Base-by-base conservation (phyloP, 352 stramenopile species). In the Phytopythium vexans region DNA sequence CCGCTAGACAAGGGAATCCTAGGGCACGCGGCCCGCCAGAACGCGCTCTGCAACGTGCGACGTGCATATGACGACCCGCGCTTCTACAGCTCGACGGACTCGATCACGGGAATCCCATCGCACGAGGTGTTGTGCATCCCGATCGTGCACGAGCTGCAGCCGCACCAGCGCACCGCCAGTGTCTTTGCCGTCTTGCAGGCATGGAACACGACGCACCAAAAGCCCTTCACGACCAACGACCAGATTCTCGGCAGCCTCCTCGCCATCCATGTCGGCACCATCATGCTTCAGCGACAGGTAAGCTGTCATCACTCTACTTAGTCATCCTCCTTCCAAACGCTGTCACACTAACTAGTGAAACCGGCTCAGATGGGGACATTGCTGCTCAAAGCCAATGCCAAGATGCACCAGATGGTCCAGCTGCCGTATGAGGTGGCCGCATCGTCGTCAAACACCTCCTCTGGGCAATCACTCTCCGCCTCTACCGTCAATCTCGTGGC, bases 11-110 rank as follows among this genome's bases (percentile, higher is more conserved):
- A 89, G 42, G 78, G 78, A 38, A 85, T 92, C 44, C 39, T 80
- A 5, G 78, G 78, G 9, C 79, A 81, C 38, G 62, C 78, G 0
- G 75, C 69, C 8, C 60, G 71, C 0, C 70, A 82, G 35, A 88
- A 87, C 49, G 37, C 49, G 36, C 51, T 89, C 8, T 86, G 77
- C 51, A 89, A 89, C 38, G 69, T 89, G 7, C 63, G 56, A 14
- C 75, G 71, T 7, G 78, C 82, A 9, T 89, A 88, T 50, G 82
- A 92, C 21, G 82, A 92, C 32, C 66, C 82, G 2, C 74, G 79
- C 0, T 92, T 89, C 56, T 89, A 84, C 52, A 92, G 82, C 56
- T 66, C 82, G 1, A 85, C 70, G n/a, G 82, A 92, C 54, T 78
- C 78, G 3, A 72, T 87, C 72, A 89, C 77, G 0, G 57, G 67